Evolutionary conservation across 164 flowering plant species (phyloP), one percentile per base, ranked within the genome.

Genomic region (Vitis riparia): DNA sequence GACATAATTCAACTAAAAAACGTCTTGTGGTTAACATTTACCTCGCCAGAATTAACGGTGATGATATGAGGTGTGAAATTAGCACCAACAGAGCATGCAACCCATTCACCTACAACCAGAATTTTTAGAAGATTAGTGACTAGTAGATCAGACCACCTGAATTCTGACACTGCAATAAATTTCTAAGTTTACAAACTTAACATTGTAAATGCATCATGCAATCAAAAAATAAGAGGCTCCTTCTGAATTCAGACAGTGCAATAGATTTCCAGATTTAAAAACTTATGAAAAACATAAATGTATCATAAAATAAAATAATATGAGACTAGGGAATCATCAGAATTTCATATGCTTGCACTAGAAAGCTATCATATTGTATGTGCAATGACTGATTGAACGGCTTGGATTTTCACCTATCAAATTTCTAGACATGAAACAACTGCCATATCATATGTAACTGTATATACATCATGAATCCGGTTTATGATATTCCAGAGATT

Each of bases 21-120:
- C 16, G 11, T 9, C 29, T n/a, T 3, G 14, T 9, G 56, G 6
- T 56, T 13, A 51, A 15, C 9, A 52, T n/a, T 67, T 85, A 90
- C 97, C 97, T 92, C 95, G 64, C 95, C 97, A 51, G 93, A 56
- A 74, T 89, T 86, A 23, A 92, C 97, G 15, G 88, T 90, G 75
- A 92, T 86, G 63, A 92, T 85, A 77, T 92, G 97, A 9, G 97
- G 95, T 1, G 84, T 90, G 76, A 92, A 90, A 78, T 89, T 92
- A 68, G 91, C 88, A 68, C 97, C 97, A 66, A 86, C 91, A 68
- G 94, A 87, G 82, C 95, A 86, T 61, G 93, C 79, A 57, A 83
- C 89, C 86, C 86, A 85, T 59, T 92, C 89, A 74, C 95, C 97
- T 92, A 71, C 77, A 77, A 68, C 73, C 14, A 52, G 60, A 63